Evolutionary conservation across 306 rosid genomes (phyloP).

Genomic region (Calophaca sinica): DNA sequence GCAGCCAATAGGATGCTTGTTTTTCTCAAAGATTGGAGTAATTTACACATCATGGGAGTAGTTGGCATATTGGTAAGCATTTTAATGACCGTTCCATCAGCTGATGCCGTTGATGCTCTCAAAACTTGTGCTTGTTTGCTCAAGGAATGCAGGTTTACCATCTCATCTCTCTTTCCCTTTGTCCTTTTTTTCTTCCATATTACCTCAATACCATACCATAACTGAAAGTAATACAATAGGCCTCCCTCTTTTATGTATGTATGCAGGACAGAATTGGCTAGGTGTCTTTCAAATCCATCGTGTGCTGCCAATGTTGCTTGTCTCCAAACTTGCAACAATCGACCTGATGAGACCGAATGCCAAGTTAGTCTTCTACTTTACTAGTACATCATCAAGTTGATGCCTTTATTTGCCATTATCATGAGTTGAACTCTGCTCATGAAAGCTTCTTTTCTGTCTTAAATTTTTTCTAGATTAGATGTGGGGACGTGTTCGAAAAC

Average conservation of each 20-base stretch:
- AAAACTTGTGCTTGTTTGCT: conserved; percentile 94
- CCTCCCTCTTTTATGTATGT: conserved; percentile 44
- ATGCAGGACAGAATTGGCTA: conserved; percentile 87
- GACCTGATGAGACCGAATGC: conserved; percentile 97
- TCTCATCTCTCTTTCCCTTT: conserved; percentile 5
- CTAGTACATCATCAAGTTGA: background rate
- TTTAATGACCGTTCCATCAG: conserved; percentile 74
- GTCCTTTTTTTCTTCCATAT: background rate
- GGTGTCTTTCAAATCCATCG: conserved; percentile 82
- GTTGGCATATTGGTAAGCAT: conserved; percentile 61
- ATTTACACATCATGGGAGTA: conserved; percentile 53
- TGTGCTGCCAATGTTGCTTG: conserved; percentile 97
- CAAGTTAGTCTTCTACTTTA: conserved; percentile 66
- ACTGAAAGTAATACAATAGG: conserved; percentile 11
- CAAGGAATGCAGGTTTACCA: conserved; percentile 86
- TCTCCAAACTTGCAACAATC: conserved; percentile 94
- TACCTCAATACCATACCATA: background rate
- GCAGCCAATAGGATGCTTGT: conserved; percentile 43
- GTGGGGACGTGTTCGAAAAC: conserved; percentile 93
- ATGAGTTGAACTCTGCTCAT: conserved; percentile 34
- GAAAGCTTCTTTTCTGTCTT: conserved; percentile 28
- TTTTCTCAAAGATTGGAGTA: conserved; percentile 60
- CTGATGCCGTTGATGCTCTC: conserved; percentile 88
- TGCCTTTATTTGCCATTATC: background rate
- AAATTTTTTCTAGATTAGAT: conserved; percentile 71